Percentiles rank a stretch among this genome's conserved stretches.
Conservation (phyloP, 306 rosid genomes). For the Psophocarpus tetragonolobus region DNA sequence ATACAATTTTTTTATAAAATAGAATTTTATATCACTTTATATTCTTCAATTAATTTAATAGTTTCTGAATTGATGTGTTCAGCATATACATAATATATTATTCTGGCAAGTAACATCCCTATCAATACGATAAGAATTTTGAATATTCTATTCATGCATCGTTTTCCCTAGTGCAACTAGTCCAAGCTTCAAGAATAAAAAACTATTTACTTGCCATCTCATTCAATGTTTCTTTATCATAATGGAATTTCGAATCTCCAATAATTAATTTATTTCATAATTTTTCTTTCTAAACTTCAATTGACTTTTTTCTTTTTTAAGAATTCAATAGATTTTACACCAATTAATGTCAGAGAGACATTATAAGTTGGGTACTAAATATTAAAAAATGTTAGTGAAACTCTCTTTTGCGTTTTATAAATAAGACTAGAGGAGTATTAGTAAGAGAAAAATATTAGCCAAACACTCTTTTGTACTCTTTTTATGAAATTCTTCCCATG, state of each 20-base stretch:
- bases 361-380: no score
- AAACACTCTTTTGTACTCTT: no score
- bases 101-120: not conserved
- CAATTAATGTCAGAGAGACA: no score
- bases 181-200: not conserved
- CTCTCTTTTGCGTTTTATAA: no score
- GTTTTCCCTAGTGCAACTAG: not conserved
- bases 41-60: not conserved
- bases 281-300: not conserved
- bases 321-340: no score
- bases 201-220: not conserved
- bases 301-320: no score
- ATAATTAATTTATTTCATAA: not conserved
- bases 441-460: no score
- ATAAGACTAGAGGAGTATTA: no score
- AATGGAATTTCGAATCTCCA: not conserved
- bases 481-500: no score
- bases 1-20: no score
- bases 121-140: not conserved
- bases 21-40: no score
- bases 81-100: not conserved
- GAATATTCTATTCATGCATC: not conserved
- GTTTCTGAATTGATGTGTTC: not conserved
- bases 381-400: no score
- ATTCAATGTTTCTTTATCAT: not conserved